These are phyloP conservation scores for Fusarium temperatum DNA, from an alignment of 2,329 filamentous ascomycete genomes.

Conservation along the genomic window DNA sequence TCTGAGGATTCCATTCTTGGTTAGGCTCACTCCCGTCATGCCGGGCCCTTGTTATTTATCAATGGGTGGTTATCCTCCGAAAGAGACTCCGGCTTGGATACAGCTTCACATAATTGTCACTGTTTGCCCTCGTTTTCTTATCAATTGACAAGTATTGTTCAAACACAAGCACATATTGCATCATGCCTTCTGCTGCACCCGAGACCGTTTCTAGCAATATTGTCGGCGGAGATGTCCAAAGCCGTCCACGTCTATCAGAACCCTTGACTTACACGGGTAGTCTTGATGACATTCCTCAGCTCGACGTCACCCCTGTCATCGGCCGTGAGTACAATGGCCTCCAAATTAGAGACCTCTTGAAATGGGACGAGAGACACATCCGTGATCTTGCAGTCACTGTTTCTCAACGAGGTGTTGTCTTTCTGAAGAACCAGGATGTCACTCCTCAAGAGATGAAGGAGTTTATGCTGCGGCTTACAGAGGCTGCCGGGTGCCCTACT, in stretches of 20 bases:
- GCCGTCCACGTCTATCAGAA: slow-evolving; percentile 42
- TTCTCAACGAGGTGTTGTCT: slow-evolving; percentile 51
- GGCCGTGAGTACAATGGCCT: slow-evolving; percentile 57
- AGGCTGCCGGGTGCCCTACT: slow-evolving; percentile 50
- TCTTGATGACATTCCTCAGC: slow-evolving; percentile 50
- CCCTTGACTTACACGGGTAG: slow-evolving; percentile 53
- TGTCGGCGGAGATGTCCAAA: slow-evolving; percentile 45
- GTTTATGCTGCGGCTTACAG: slow-evolving; percentile 48
- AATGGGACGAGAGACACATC: slow-evolving; percentile 56
- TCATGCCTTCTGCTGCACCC: slow-evolving; percentile 49
- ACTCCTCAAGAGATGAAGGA: slow-evolving; percentile 51
- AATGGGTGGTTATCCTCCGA: slow-evolving; percentile 7
- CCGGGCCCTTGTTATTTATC: slow-evolving; percentile 14
- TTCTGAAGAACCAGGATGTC: slow-evolving; percentile 49
- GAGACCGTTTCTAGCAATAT: slow-evolving; percentile 41
- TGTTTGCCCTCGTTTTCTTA: not conserved
- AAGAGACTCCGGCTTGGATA: slow-evolving; percentile 26
- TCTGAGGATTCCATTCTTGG: slow-evolving; percentile 19
- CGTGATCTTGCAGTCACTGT: slow-evolving; percentile 63
- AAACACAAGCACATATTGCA: slow-evolving; percentile 15
- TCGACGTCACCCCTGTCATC: slow-evolving; percentile 59
- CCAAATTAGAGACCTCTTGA: slow-evolving; percentile 47
- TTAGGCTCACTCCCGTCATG: slow-evolving; percentile 17
- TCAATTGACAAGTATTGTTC: slow-evolving; percentile 9
- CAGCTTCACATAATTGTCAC: slow-evolving; percentile 21